Conservation (phyloP, 495 filamentous ascomycete genomes). For the Friedmanniomyces simplex region DNA sequence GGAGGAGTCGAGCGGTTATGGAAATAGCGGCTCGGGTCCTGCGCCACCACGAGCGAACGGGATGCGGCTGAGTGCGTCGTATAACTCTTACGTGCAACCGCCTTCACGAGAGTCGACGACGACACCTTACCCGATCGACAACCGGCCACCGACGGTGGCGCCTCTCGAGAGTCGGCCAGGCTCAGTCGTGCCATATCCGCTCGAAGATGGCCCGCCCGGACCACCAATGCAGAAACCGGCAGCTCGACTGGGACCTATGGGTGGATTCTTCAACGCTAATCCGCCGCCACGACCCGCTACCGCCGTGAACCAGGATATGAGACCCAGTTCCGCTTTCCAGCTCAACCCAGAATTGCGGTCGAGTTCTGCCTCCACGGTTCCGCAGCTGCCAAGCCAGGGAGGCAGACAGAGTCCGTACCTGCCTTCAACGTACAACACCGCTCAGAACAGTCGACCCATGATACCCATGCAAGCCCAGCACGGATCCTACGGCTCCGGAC, state of each 20-base stretch:
- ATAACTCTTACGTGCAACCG: background rate
- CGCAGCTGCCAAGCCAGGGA: background rate
- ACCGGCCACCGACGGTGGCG: slow-evolving; percentile 37
- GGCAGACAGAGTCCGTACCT: background rate
- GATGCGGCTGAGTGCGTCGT: background rate
- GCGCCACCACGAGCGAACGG: background rate
- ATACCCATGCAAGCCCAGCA: background rate
- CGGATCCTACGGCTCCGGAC: background rate
- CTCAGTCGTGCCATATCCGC: slow-evolving; percentile 42
- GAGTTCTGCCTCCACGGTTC: slow-evolving; percentile 4
- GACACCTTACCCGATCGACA: slow-evolving; percentile 57
- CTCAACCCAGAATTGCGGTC: slow-evolving; percentile 10
- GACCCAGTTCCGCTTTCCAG: slow-evolving; percentile 19
- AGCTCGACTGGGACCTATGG: slow-evolving; percentile 30
- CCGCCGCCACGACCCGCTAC: slow-evolving; percentile 26
- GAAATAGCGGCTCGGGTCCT: background rate
- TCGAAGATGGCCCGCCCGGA: slow-evolving; percentile 35
- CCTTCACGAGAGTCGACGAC: slow-evolving; percentile 8
- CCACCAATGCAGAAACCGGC: slow-evolving; percentile 20
- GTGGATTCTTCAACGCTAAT: slow-evolving; percentile 29
- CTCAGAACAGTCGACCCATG: background rate
- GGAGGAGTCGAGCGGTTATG: slow-evolving; percentile 41
- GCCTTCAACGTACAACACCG: background rate
- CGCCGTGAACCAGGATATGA: slow-evolving; percentile 26
- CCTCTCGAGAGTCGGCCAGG: slow-evolving; percentile 20